Evolutionary conservation across 2,329 filamentous ascomycete genomes (phyloP), one percentile per base, ranked within the genome.

Genomic region (Paradendryphiella salina): DNA sequence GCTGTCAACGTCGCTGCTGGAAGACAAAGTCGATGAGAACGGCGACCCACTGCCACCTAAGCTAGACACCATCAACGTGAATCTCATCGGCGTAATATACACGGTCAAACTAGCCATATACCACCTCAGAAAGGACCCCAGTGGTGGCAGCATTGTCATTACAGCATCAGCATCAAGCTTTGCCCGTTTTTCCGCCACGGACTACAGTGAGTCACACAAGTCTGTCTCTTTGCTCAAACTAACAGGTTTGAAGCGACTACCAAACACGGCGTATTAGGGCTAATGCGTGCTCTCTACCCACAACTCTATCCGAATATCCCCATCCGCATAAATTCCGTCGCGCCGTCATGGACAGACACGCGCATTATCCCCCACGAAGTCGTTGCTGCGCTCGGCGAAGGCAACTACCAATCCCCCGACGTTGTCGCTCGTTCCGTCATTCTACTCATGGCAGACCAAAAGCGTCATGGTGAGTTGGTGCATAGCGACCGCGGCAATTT

Each of bases 301-400:
- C 53, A 56, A 15, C 60, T 71, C 4, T 32, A 63, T 20, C 64
- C 61, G 2, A 41, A 47, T 1, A 41, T 67, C 2, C 65, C 66
- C 15, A 65, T 71, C 49, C 67, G 69, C 41, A 64, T 71, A 53
- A 71, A 72, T 46, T 62, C 66, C 35, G 57, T 71, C 29, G 67
- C 66, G 0, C 69, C 69, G 1, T 59, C 54, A 5, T 72, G 69
- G 69, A 71, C 69, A 2, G 59, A 57, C 20, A 71, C 69, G 0
- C 56, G 52, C 7, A 65, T 72, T 20, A 35, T 69, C 0, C 56
- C 58, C 2, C 35, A 31, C 1, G 45, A 28, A 2, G 11, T 65
- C 5, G 33, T 64, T 10, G 46, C 44, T 2, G 50, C 49, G 2
- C n/a, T 69, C 1, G 65, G 63, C 17, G 49, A 56, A 18, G 52